These are phyloP conservation scores for Pythium monospermum DNA, from an alignment of 352 stramenopile species.

Conservation along the genomic window DNA sequence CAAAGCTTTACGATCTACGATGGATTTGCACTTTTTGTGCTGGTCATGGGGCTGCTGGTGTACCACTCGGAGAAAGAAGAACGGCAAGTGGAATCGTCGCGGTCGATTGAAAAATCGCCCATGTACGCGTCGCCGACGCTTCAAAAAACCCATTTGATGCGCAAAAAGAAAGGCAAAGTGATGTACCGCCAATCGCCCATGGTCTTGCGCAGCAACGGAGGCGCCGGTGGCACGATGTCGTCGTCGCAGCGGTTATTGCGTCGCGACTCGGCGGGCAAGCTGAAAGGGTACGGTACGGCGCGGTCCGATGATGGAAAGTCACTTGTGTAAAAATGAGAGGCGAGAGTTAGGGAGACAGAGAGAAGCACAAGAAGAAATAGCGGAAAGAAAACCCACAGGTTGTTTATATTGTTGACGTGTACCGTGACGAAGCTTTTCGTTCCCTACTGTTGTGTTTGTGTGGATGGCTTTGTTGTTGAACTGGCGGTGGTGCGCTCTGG, in stretches of 20 bases:
- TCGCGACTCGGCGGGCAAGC: slow-evolving; percentile 37
- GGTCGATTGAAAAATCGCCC: slow-evolving; percentile 76
- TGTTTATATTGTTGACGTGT: no score
- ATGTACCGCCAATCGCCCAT: slow-evolving; percentile 83
- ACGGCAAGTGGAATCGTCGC: slow-evolving; percentile 37
- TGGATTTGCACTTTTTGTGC: slow-evolving; percentile 81
- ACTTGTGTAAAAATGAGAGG: slow-evolving; percentile 13
- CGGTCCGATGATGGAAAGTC: slow-evolving; percentile 20
- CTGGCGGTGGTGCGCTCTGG: slow-evolving; percentile 10
- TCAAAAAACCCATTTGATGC: slow-evolving; percentile 82
- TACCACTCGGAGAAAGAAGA: slow-evolving; percentile 88
- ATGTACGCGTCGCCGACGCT: slow-evolving; percentile 84
- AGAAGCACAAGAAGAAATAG: background rate
- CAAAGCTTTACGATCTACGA: slow-evolving; percentile 86
- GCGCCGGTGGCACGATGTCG: slow-evolving; percentile 27
- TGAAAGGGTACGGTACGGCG: slow-evolving; percentile 48
- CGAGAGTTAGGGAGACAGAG: background rate
- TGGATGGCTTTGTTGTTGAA: background rate
- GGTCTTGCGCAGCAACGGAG: slow-evolving; percentile 38
- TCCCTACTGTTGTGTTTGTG: background rate
- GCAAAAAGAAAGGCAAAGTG: slow-evolving; percentile 69
- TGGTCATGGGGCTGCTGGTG: slow-evolving; percentile 81
- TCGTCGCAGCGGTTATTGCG: slow-evolving; percentile 59
- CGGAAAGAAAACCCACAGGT: no score
- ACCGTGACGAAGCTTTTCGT: no score